Evolutionary conservation across 805 yeast species (phyloP), one percentile per base, ranked within the genome.

Genomic region (Ogataea parapolymorpha): DNA sequence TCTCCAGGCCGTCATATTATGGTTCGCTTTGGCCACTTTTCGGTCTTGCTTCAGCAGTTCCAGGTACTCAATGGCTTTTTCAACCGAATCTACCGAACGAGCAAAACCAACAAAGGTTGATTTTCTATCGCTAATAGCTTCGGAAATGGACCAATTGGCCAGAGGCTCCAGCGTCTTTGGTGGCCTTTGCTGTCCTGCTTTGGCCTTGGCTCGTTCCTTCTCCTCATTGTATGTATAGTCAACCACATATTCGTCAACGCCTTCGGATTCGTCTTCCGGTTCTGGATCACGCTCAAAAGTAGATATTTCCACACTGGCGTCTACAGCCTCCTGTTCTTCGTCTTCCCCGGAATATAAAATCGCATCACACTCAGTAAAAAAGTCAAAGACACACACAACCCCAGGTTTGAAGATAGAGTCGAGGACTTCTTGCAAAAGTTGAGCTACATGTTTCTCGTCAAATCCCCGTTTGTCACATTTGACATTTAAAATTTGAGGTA

Each of bases 1-100:
- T 48, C 98, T 68, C 83, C 91, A 90, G 0, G 96, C 93, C 12
- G 80, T 75, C 81, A 93, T 93, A 46, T 82, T 82, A 62, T 91
- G 98, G 1, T 74, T 60, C 0, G 96, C 82, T 46, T 74, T 72
- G 6, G 79, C 61, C 12, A 93, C 71, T 59, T 79, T 83, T 26
- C 77, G 73, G 54, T 90, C 95, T 14, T 71, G 65, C 38, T 75
- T 72, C 27, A 93, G 62, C 10, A 64, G 56, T 0, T 69, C 71
- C 4, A 91, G 56, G 26, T 66, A 69, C 5, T 63, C 65, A 41
- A 68, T 59, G 2, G 89, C 95, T 43, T 90, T 88, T 3, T 77
- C 79, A n/a, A 80, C 82, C 0, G 84, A 71, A 13, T 70, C 57
- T 0, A 82, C 91, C 34, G 61, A 64, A 26, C 79, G 67, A 0